These are phyloP conservation scores for Diplocarpon rosae DNA, from an alignment of 2,329 filamentous ascomycete species.

Conservation along the genomic window DNA sequence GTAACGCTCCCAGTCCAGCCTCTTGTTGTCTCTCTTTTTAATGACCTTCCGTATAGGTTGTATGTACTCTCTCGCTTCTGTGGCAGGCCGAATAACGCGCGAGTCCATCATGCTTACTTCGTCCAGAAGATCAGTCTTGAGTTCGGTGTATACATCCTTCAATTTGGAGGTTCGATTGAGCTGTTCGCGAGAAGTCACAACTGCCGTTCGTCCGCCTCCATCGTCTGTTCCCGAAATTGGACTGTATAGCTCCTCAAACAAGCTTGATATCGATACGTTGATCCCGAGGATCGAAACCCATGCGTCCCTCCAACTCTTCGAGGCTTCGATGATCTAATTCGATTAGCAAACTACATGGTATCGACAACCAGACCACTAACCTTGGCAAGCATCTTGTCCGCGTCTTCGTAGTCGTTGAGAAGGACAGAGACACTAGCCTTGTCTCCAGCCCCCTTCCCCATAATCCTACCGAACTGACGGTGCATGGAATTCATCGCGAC, in stretches of 20 bases:
- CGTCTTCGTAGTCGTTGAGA: slow-evolving; percentile 70
- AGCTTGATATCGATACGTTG: slow-evolving; percentile 54
- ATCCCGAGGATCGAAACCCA: slow-evolving; percentile 63
- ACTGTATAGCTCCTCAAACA: slow-evolving; percentile 64
- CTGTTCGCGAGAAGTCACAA: slow-evolving; percentile 49
- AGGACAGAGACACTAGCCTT: slow-evolving; percentile 66
- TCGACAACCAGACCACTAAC: slow-evolving; percentile 33
- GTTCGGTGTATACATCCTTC: slow-evolving; percentile 55
- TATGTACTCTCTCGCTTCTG: slow-evolving; percentile 56
- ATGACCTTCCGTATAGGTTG: slow-evolving; percentile 70
- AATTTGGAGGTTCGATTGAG: slow-evolving; percentile 55
- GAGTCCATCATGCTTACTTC: slow-evolving; percentile 62
- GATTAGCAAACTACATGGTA: neutral
- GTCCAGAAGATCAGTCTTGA: slow-evolving; percentile 59
- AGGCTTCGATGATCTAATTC: slow-evolving; percentile 60
- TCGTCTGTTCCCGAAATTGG: slow-evolving; percentile 60
- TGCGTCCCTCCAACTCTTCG: slow-evolving; percentile 65
- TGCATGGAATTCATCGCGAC: slow-evolving; percentile 57
- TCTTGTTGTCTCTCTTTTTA: slow-evolving; percentile 74
- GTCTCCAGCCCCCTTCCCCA: slow-evolving; percentile 57
- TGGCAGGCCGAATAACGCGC: slow-evolving; percentile 58
- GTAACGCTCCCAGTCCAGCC: slow-evolving; percentile 70
- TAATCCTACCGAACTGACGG: slow-evolving; percentile 62
- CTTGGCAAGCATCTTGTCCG: slow-evolving; percentile 61
- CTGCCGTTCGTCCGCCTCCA: slow-evolving; percentile 41